Percentiles rank a stretch among this genome's conserved stretches.
phyloP scores from a whole-genome alignment of 495 filamentous ascomycete species.

The Thozetella sp. region DNA sequence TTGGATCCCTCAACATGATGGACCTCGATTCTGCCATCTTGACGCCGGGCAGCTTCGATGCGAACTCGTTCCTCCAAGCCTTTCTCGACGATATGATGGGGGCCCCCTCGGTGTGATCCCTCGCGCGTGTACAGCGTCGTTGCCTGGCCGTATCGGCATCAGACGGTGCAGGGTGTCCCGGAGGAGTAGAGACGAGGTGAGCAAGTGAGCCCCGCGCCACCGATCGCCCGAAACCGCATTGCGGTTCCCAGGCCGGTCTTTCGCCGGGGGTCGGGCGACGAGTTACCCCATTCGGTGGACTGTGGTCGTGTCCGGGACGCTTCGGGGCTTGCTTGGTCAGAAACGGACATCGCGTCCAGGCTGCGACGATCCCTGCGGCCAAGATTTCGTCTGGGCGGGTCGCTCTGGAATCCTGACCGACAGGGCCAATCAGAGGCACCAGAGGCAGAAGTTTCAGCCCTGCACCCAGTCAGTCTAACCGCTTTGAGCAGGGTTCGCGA shows the following conservation, averaged over 20 bases:
- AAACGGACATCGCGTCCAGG: neutral
- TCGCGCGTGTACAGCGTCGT: no score
- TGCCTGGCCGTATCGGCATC: no score
- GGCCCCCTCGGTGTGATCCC: neutral
- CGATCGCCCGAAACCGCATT: neutral
- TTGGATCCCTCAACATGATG: neutral
- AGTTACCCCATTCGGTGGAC: neutral
- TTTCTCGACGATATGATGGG: neutral
- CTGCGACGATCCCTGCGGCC: conserved; percentile 2
- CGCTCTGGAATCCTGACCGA: neutral
- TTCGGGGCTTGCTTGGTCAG: neutral
- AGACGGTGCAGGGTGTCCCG: no score
- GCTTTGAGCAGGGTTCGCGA: conserved; percentile 5
- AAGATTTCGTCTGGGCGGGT: neutral
- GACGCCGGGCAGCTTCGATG: neutral
- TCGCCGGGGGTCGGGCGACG: neutral
- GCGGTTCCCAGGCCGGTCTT: neutral
- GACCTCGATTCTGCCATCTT: neutral
- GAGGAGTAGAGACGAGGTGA: no score
- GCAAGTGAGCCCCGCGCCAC: no score
- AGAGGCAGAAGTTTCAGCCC: neutral
- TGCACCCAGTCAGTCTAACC: neutral
- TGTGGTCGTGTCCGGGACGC: neutral
- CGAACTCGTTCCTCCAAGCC: neutral
- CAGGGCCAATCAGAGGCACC: neutral